Conservation (phyloP, 2,329 filamentous ascomycete species). For the Diaporthe sp. region DNA sequence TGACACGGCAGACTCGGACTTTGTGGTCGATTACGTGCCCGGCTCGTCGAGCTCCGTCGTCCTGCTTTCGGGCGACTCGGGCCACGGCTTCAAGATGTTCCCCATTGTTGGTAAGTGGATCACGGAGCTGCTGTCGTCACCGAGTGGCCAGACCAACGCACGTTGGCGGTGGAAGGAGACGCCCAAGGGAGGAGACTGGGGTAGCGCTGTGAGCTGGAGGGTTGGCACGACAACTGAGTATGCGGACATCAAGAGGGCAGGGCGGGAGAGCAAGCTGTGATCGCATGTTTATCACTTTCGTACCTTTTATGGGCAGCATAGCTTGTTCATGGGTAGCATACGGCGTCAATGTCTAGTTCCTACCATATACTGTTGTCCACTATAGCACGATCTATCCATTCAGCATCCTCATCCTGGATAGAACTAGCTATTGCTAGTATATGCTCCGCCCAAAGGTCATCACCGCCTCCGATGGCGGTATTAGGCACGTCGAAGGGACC, state of each 20-base stretch:
- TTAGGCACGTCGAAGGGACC: background rate
- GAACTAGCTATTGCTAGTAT: conserved; percentile 29
- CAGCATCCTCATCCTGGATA: conserved; percentile 29
- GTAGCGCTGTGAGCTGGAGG: conserved; percentile 54
- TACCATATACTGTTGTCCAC: conserved; percentile 30
- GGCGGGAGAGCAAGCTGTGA: conserved; percentile 24
- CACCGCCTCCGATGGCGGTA: background rate
- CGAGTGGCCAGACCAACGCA: conserved; percentile 55
- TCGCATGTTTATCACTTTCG: background rate
- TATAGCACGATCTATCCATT: conserved; percentile 30
- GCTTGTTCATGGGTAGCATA: background rate
- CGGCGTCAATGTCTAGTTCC: background rate
- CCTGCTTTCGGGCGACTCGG: conserved; percentile 69
- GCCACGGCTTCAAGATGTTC: conserved; percentile 75
- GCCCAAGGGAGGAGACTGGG: conserved; percentile 41
- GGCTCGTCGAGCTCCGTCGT: conserved; percentile 63
- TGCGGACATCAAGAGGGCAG: conserved; percentile 23
- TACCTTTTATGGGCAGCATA: background rate
- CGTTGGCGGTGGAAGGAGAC: conserved; percentile 68
- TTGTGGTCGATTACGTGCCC: conserved; percentile 71
- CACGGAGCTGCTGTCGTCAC: conserved; percentile 59
- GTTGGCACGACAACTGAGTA: conserved; percentile 45
- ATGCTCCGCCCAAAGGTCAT: conserved; percentile 27
- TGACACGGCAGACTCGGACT: conserved; percentile 72
- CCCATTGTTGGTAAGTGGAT: conserved; percentile 72